phyloP scores from a whole-genome alignment of 352 stramenopile genomes.

The Globisporangium mamillatum region DNA sequence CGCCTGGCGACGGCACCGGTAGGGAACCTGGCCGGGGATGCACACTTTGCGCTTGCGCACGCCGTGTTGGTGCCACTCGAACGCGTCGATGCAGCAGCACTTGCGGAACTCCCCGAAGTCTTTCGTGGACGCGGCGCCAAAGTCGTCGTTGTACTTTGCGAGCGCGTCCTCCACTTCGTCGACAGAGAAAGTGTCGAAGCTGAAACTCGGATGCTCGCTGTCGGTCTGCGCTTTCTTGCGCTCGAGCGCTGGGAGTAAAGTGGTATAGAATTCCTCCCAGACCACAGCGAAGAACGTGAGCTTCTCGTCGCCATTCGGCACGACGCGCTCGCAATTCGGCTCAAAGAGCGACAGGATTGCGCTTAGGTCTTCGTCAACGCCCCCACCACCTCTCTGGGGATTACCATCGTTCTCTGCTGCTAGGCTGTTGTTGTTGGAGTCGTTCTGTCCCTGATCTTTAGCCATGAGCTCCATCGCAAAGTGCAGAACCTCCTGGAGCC shows the following conservation, averaged over 20 bases:
- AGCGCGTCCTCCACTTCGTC: slow-evolving; percentile 59
- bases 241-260: slow-evolving; percentile 42
- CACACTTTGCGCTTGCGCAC: slow-evolving; percentile 42
- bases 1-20: slow-evolving; percentile 41
- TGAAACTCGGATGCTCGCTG: slow-evolving; percentile 15
- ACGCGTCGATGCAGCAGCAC: slow-evolving; percentile 49
- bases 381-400: neutral
- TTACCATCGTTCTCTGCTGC: neutral
- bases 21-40: slow-evolving; percentile 35
- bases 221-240: slow-evolving; percentile 17
- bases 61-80: slow-evolving; percentile 21
- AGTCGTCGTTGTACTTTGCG: slow-evolving; percentile 56
- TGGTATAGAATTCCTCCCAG: slow-evolving; percentile 50
- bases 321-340: slow-evolving; percentile 36
- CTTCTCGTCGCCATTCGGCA: slow-evolving; percentile 29
- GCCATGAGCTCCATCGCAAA: slow-evolving; percentile 31
- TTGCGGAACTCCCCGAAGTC: slow-evolving; percentile 32
- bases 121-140: slow-evolving; percentile 31
- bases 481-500: slow-evolving; percentile 35
- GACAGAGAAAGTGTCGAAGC: slow-evolving; percentile 25
- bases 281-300: slow-evolving; percentile 56
- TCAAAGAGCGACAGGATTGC: slow-evolving; percentile 45
- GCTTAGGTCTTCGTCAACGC: slow-evolving; percentile 19
- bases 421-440: neutral
- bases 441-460: neutral